A percentile compares a stretch with the other conserved stretches of the same genome.
Evolutionary conservation across 2,329 filamentous ascomycete genomes (phyloP).

Genomic region (Sordariomycetes sp.): DNA sequence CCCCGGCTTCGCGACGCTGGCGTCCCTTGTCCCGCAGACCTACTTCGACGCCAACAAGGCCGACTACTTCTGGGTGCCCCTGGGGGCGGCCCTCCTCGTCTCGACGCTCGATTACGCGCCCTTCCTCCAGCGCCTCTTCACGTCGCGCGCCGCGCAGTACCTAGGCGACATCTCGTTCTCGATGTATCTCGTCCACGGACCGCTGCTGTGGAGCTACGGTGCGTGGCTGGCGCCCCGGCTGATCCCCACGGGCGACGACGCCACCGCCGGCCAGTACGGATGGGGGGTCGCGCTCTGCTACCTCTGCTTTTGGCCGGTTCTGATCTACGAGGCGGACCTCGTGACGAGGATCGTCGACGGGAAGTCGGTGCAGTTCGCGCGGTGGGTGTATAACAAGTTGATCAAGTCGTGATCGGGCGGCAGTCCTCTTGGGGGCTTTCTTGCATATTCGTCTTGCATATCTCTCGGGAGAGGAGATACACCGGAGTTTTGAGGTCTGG

Average conservation of each 20-base stretch:
- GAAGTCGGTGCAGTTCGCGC: slow-evolving; percentile 45
- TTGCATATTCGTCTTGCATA: neutral
- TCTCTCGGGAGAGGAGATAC: too few species aligned
- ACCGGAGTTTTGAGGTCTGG: too few species aligned
- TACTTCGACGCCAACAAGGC: neutral
- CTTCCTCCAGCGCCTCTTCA: slow-evolving; percentile 48
- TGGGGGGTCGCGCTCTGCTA: slow-evolving; percentile 52
- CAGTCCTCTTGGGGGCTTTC: neutral
- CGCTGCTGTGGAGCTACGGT: slow-evolving; percentile 46
- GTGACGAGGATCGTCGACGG: slow-evolving; percentile 46
- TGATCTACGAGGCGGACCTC: slow-evolving; percentile 46
- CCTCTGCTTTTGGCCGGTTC: slow-evolving; percentile 47
- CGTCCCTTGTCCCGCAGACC: neutral
- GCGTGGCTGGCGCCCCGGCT: slow-evolving; percentile 48
- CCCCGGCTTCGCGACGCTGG: slow-evolving; percentile 34
- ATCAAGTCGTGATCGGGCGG: neutral
- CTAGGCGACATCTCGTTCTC: slow-evolving; percentile 52
- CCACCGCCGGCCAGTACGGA: slow-evolving; percentile 43
- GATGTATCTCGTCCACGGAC: slow-evolving; percentile 55
- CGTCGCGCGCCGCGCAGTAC: slow-evolving; percentile 46
- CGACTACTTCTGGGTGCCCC: slow-evolving; percentile 53
- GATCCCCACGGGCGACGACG: slow-evolving; percentile 40
- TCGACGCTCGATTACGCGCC: slow-evolving; percentile 44
- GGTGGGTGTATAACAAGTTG: slow-evolving; percentile 39
- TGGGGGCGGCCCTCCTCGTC: slow-evolving; percentile 47